Conservation (phyloP, 345 rosid genomes). For the Lepidium africanum region DNA sequence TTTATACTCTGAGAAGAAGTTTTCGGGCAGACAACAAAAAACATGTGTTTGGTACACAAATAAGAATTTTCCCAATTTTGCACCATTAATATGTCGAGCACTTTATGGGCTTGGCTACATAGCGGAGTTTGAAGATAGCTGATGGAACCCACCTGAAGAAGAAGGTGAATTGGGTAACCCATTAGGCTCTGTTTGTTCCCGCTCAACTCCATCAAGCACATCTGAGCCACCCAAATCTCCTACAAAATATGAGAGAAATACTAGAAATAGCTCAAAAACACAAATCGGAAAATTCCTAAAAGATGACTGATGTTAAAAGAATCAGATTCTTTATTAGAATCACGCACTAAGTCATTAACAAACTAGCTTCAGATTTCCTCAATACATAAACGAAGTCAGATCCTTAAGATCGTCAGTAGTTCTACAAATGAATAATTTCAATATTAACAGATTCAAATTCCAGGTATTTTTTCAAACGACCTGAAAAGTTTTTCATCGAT, state of each 20-base stretch:
- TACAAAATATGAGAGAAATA: constrained; percentile 11
- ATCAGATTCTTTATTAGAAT: neutral
- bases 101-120: constrained; percentile 74
- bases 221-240: constrained; percentile 95
- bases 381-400: no score
- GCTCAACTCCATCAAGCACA: constrained; percentile 48
- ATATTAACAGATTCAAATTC: neutral
- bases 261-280: neutral
- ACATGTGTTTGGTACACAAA: constrained; percentile 34
- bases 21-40: constrained; percentile 53
- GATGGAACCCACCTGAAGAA: constrained; percentile 99
- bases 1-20: constrained; percentile 56
- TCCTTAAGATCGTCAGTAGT: neutral
- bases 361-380: neutral
- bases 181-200: constrained; percentile 46
- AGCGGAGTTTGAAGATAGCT: constrained; percentile 79
- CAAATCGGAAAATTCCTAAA: neutral
- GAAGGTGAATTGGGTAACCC: constrained; percentile 94
- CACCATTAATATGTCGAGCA: constrained; percentile 54
- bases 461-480: neutral
- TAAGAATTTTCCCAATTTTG: constrained; percentile 38
- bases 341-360: neutral
- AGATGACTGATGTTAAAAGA: neutral
- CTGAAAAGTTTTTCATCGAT: neutral
- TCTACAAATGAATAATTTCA: neutral